A percentile compares a stretch with the other conserved stretches of the same genome.
Evolutionary conservation across 2,329 filamentous ascomycete species (phyloP).

Genomic region (Aspergillus eucalypticola): DNA sequence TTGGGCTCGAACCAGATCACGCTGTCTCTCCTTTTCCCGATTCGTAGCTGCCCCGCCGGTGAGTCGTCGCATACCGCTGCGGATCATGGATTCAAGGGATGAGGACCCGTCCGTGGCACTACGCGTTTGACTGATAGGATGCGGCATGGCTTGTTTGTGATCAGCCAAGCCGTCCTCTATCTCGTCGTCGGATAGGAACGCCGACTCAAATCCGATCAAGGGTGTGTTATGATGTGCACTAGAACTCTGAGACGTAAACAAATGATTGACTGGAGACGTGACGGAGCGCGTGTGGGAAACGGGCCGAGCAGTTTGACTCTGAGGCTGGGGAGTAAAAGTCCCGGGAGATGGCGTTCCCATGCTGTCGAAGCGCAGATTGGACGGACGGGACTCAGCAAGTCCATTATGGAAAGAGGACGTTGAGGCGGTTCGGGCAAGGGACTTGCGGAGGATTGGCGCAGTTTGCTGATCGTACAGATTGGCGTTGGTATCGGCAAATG

Average conservation of each 20-base stretch:
- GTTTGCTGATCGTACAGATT: conserved; percentile 92
- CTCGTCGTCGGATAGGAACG: conserved; percentile 76
- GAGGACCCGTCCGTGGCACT: conserved; percentile 44
- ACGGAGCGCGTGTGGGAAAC: conserved; percentile 77
- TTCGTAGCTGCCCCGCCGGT: conserved; percentile 45
- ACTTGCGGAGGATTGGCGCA: conserved; percentile 83
- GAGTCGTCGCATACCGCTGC: conserved; percentile 50
- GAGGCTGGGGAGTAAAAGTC: conserved; percentile 42
- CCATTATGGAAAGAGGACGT: conserved; percentile 82
- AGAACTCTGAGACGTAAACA: conserved; percentile 43
- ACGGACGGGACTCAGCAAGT: conserved; percentile 70
- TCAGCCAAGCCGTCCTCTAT: conserved; percentile 77
- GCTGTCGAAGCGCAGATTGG: conserved; percentile 55
- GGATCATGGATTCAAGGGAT: conserved; percentile 48
- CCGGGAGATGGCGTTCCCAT: conserved; percentile 49
- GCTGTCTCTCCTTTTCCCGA: conserved; percentile 48
- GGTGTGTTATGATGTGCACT: conserved; percentile 58
- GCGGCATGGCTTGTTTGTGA: conserved; percentile 35
- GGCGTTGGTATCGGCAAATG: conserved; percentile 71
- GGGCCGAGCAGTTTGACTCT: conserved; percentile 54
- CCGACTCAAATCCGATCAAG: conserved; percentile 49
- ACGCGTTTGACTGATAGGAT: conserved; percentile 28
- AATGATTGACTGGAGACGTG: conserved; percentile 70
- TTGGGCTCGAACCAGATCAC: conserved; percentile 45
- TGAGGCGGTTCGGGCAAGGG: conserved; percentile 69